Conservation (phyloP, 192 early-diverging fungal species). For the Linnemannia zychae region DNA sequence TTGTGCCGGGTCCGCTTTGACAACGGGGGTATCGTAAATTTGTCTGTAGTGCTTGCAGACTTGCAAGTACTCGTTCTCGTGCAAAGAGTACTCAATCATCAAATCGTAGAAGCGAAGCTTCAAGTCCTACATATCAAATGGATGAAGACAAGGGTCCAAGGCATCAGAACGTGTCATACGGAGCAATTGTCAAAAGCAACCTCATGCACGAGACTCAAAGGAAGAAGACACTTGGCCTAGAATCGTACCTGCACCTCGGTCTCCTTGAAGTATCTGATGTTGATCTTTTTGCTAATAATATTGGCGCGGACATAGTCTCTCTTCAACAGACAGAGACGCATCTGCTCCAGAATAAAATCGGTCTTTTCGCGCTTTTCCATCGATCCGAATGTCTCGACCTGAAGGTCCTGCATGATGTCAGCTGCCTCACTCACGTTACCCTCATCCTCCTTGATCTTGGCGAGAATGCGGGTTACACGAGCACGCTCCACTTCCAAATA, state of each 20-base stretch:
- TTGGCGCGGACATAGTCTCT: conserved; percentile 92
- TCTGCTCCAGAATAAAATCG: conserved; percentile 99
- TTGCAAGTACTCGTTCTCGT: conserved; percentile 91
- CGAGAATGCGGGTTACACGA: conserved; percentile 89
- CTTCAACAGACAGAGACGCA: conserved; percentile 95
- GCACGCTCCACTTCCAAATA: conserved; percentile 99
- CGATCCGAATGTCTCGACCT: conserved; percentile 98
- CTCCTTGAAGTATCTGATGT: conserved; percentile 92
- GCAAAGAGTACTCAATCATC: conserved; percentile 95
- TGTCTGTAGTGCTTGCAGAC: conserved; percentile 94
- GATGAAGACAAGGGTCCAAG: background rate
- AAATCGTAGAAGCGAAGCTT: conserved; percentile 97
- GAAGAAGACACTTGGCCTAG: background rate
- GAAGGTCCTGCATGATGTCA: conserved; percentile 96
- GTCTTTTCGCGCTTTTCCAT: conserved; percentile 99
- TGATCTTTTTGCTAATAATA: conserved; percentile 97
- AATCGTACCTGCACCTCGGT: conserved; percentile 79
- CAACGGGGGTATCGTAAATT: conserved; percentile 87
- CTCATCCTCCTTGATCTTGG: conserved; percentile 91
- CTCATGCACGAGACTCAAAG: conserved; percentile 4
- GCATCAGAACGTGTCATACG: background rate
- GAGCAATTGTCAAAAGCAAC: background rate
- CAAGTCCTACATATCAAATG: conserved; percentile 70
- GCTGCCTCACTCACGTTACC: conserved; percentile 93
- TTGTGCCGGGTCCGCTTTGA: conserved; percentile 82